phyloP scores from a whole-genome alignment of 208 protist genomes.

The Leishmania aethiopica region DNA sequence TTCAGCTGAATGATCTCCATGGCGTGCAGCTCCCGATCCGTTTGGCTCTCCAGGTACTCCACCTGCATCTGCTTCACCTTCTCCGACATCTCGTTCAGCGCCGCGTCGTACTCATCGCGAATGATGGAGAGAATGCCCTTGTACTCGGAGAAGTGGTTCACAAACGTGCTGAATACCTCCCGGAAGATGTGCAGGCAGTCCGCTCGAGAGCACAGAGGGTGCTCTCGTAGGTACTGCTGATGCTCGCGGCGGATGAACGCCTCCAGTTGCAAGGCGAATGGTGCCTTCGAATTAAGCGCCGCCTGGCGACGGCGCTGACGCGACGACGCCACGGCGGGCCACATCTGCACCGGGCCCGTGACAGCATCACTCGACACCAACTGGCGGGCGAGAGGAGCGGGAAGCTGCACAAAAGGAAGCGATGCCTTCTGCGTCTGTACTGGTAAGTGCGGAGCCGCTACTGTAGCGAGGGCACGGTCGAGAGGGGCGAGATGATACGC shows the following conservation, averaged over 20 bases:
- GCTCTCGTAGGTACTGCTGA: constrained; percentile 64
- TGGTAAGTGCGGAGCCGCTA: constrained; percentile 16
- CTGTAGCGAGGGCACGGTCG: background rate
- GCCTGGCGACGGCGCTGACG: constrained; percentile 24
- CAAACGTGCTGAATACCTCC: constrained; percentile 76
- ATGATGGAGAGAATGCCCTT: constrained; percentile 71
- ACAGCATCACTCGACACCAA: constrained; percentile 15
- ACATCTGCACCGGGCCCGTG: constrained; percentile 21
- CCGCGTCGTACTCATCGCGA: constrained; percentile 85
- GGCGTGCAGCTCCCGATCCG: constrained; percentile 64
- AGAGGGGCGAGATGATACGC: constrained; percentile 29
- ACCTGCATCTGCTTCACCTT: constrained; percentile 56
- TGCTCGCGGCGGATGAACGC: constrained; percentile 84
- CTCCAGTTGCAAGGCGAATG: constrained; percentile 82
- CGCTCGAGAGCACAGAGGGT: constrained; percentile 57
- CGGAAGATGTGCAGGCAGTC: constrained; percentile 86
- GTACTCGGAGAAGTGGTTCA: constrained; percentile 89
- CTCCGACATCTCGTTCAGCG: constrained; percentile 51
- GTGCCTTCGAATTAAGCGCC: constrained; percentile 52
- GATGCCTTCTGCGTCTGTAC: background rate
- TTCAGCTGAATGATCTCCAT: constrained; percentile 83
- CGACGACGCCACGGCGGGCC: constrained; percentile 25
- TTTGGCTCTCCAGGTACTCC: constrained; percentile 73
- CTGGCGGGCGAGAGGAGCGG: background rate
- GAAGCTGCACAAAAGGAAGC: constrained; percentile 2